Conservation (phyloP, 129 eudicot genomes). For the Flaveria brownii region DNA sequence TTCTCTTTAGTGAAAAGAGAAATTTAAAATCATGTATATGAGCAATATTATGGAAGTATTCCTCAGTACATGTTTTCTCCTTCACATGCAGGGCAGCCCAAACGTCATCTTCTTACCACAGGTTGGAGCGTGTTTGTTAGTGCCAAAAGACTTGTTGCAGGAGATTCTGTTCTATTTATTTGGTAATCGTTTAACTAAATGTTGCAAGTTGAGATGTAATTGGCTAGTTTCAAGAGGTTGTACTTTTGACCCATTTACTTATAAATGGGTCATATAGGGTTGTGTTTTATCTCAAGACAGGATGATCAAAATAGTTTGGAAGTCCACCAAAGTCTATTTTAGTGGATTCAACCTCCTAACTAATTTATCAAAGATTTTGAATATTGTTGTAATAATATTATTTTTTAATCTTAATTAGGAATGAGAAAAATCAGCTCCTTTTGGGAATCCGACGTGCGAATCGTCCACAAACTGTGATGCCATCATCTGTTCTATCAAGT, state of each 20-base stretch:
- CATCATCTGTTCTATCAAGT: slow-evolving; percentile 97
- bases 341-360: background rate
- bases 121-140: slow-evolving; percentile 99
- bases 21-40: background rate
- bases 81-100: slow-evolving; percentile 85
- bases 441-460: slow-evolving; percentile 90
- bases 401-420: slow-evolving; percentile 46
- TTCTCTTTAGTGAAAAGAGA: background rate
- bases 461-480: slow-evolving; percentile 97
- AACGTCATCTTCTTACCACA: slow-evolving; percentile 94
- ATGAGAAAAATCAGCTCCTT: slow-evolving; percentile 94
- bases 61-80: slow-evolving; percentile 3
- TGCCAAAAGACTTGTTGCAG: slow-evolving; percentile 96
- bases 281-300: background rate
- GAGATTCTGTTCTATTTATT: slow-evolving; percentile 93
- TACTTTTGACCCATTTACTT: slow-evolving; percentile 1
- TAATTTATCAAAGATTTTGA: no score
- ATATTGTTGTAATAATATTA: background rate
- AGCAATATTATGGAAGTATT: background rate
- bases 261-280: background rate
- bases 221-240: background rate
- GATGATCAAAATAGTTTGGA: background rate
- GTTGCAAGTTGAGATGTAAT: background rate
- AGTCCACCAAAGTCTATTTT: background rate
- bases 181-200: slow-evolving; percentile 50